These are phyloP conservation scores for Hylodesmum podocarpum DNA, from an alignment of 306 rosid genomes.

Conservation along the genomic window DNA sequence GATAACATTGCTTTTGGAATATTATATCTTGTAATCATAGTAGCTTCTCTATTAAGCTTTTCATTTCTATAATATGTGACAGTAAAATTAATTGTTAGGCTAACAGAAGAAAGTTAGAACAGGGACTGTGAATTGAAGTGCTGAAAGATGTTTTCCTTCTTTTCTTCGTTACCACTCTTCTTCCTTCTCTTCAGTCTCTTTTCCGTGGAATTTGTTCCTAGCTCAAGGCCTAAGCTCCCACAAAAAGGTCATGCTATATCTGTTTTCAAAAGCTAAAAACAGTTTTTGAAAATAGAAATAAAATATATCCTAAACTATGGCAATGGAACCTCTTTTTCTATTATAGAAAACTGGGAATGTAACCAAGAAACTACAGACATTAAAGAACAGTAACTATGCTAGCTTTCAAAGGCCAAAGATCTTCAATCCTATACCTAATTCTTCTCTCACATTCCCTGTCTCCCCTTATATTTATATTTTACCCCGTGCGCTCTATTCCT, in stretches of 20 bases:
- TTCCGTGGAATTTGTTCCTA: no score
- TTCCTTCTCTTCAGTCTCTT: no score
- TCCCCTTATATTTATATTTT: neutral
- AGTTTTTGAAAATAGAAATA: no score
- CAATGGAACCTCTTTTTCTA: neutral
- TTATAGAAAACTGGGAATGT: neutral
- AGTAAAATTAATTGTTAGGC: neutral
- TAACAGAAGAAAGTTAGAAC: no score
- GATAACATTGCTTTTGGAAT: neutral
- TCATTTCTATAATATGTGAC: neutral
- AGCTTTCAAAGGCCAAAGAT: neutral
- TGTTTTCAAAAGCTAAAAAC: no score
- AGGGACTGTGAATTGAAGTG: no score
- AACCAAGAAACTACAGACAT: neutral
- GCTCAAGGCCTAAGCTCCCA: no score
- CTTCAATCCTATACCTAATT: neutral
- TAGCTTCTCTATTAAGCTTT: neutral
- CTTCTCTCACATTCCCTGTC: neutral
- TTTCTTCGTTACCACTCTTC: no score
- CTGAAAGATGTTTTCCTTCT: no score
- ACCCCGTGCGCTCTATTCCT: neutral
- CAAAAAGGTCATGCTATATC: no score
- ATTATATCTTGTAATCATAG: neutral
- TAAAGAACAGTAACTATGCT: neutral
- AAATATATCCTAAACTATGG: no score